Base-by-base conservation (phyloP, 768 basidiomycete genomes). In the Sutorius australiensis region DNA sequence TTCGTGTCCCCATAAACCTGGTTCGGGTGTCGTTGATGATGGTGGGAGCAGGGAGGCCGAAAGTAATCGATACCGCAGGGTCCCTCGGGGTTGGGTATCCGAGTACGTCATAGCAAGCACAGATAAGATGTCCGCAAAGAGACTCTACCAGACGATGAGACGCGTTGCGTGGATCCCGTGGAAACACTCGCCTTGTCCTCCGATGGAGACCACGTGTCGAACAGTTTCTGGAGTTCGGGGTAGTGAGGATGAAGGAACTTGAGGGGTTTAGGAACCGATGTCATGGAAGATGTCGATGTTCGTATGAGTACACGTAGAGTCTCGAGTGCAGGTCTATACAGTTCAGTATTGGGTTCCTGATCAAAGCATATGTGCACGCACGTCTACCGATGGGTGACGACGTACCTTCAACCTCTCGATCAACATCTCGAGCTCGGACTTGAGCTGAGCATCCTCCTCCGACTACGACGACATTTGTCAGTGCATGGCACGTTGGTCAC, bases 81-180 rank as follows among this genome's bases (percentile, higher is more conserved):
- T 99, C 51, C 95, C 95, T 45, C 97, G 87, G 37, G 93, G 92
- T 73, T 97, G 86, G 16, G 92, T 95, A 73, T 99, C 97, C 9
- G 95, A 98, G 69, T 98, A 98, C 7, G 97, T 99, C 97, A 99
- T 99, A 7, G 95, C 97, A 41, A 99, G 85, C 6, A 98, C 95
- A 36, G 95, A 98, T 27, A 99, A 80, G 55, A 99, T 98, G 63
- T 98, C 95, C 24, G 94, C 94, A 66, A 98, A 95, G 39, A 97
- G 81, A 60, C 89, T 87, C 93, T 97, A 67, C 3, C 53, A 21
- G 34, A 44, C 44, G 6, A 37, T 53, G 8, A 58, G 53, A 40
- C 33, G 30, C 6, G 44, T 13, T 3, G 39, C 6, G 32, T 42
- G 27, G 27, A 31, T 9, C 31, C 39, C 11, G 24, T 5, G n/a